Conservation (phyloP, 2,329 filamentous ascomycete species). For the Aspergillus luchuensis region DNA sequence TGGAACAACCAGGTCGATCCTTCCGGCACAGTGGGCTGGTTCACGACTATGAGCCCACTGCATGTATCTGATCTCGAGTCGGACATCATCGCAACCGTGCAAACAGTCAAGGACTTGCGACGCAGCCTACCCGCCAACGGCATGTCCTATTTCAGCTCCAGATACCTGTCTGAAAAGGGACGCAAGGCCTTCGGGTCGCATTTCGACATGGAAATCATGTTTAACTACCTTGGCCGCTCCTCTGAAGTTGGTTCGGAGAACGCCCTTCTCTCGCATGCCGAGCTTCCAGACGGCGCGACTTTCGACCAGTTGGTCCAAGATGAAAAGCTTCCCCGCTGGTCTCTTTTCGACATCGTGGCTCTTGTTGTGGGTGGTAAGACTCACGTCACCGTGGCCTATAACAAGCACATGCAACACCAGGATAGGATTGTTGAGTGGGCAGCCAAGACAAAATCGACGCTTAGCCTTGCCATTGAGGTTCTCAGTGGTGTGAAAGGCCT, state of each 20-base stretch:
- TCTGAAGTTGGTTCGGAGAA: slow-evolving; percentile 7
- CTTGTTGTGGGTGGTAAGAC: background rate
- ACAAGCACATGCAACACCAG: background rate
- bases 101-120: slow-evolving; percentile 6
- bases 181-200: background rate
- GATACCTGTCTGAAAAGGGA: slow-evolving; percentile 11
- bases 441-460: background rate
- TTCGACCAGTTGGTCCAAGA: background rate
- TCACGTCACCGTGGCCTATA: slow-evolving; percentile 3
- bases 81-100: background rate
- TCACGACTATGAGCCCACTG: slow-evolving; percentile 10
- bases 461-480: background rate
- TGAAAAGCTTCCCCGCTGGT: slow-evolving; percentile 6
- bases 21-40: slow-evolving; percentile 14
- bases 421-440: slow-evolving; percentile 1
- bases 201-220: slow-evolving; percentile 11
- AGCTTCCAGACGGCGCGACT: background rate
- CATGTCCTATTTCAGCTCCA: slow-evolving; percentile 12
- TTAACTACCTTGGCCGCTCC: slow-evolving; percentile 14
- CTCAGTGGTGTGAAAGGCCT: background rate
- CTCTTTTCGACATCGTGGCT: slow-evolving; percentile 8
- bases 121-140: slow-evolving; percentile 9
- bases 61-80: background rate
- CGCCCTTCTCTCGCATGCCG: background rate
- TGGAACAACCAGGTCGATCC: slow-evolving; percentile 11